Conservation (phyloP, 1,284 basidiomycete genomes). For the Ceratobasidium sp. region DNA sequence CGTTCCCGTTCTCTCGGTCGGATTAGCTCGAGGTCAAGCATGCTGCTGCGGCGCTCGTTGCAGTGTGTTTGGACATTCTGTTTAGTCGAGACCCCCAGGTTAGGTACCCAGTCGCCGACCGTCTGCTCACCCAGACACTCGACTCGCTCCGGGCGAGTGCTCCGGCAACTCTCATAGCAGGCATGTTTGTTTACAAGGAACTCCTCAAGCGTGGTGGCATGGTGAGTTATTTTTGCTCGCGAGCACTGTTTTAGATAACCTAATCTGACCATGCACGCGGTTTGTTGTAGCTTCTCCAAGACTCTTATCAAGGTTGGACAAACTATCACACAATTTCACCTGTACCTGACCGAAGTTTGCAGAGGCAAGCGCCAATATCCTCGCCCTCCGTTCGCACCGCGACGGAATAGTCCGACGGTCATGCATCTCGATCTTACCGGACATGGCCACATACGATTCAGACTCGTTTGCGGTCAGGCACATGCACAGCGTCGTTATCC, state of each 20-base stretch:
- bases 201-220: slow-evolving; percentile 27
- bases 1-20: neutral
- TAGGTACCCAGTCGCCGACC: slow-evolving; percentile 24
- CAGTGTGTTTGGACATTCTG: slow-evolving; percentile 30
- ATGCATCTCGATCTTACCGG: slow-evolving; percentile 26
- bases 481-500: slow-evolving; percentile 20
- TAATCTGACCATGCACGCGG: neutral
- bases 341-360: neutral
- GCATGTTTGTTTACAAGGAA: slow-evolving; percentile 29
- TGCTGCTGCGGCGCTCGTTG: slow-evolving; percentile 27
- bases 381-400: slow-evolving; percentile 9
- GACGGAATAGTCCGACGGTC: slow-evolving; percentile 24
- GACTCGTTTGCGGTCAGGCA: slow-evolving; percentile 15
- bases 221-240: slow-evolving; percentile 5
- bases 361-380: slow-evolving; percentile 33
- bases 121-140: slow-evolving; percentile 8
- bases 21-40: slow-evolving; percentile 29
- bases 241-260: neutral
- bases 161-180: slow-evolving; percentile 24
- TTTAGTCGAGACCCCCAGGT: slow-evolving; percentile 19
- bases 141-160: slow-evolving; percentile 24
- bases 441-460: slow-evolving; percentile 19
- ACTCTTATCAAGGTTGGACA: slow-evolving; percentile 28
- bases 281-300: slow-evolving; percentile 18
- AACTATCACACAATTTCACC: neutral